Evolutionary conservation across 768 basidiomycete species (phyloP).

Genomic region (Atractiella rhizophila): DNA sequence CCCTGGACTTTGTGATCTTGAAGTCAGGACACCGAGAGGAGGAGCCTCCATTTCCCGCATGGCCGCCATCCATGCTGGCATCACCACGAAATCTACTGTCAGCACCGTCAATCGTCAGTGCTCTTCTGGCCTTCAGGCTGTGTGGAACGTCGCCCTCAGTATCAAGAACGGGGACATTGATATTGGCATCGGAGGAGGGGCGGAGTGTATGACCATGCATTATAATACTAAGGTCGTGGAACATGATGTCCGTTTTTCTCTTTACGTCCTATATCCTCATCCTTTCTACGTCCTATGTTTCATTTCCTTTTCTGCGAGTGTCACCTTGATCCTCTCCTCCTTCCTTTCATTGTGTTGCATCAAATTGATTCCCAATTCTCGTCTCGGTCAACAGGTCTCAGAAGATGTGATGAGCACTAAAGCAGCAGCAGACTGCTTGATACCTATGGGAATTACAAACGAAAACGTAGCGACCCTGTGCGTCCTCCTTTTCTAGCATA

Average conservation of each 20-base stretch:
- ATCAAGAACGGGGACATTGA: conserved; percentile 25
- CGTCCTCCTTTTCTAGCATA: conserved; percentile 21
- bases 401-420: no score
- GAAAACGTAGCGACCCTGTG: conserved; percentile 26
- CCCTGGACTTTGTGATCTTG: no score
- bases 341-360: no score
- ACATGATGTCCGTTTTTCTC: background rate
- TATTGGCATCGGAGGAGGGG: conserved; percentile 24
- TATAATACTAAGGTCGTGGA: conserved; percentile 19
- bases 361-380: conserved; percentile 12
- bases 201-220: conserved; percentile 25
- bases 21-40: conserved; percentile 1
- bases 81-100: conserved; percentile 23
- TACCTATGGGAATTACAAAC: conserved; percentile 26
- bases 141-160: conserved; percentile 19
- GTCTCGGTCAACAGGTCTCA: conserved; percentile 17
- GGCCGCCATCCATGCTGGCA: conserved; percentile 18
- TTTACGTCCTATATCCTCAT: no score
- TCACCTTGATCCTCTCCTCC: background rate
- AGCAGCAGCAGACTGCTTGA: conserved; percentile 23
- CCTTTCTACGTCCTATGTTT: no score
- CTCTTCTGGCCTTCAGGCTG: conserved; percentile 23
- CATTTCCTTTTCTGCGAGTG: background rate
- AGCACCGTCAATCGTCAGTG: conserved; percentile 27
- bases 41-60: conserved; percentile 1